These are phyloP conservation scores for Mortierella sp. DNA, from an alignment of 371 early-diverging fungal genomes.

Conservation along the genomic window DNA sequence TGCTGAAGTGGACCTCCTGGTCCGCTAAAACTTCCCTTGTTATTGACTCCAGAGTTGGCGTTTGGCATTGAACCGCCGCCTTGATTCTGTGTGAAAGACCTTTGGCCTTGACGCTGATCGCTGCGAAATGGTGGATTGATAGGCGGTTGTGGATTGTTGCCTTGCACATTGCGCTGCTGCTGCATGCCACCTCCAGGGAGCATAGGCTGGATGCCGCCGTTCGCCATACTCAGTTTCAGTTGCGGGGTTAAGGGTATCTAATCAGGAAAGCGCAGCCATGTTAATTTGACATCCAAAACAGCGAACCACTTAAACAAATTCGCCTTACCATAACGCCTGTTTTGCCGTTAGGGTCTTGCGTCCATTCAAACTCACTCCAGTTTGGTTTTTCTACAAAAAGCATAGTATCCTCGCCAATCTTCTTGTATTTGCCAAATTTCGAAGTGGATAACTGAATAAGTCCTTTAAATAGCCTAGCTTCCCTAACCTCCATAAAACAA, in stretches of 20 bases:
- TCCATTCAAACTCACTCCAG: constrained; percentile 52
- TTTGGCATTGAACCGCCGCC: constrained; percentile 8
- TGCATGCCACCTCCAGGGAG: constrained; percentile 19
- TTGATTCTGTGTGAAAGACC: constrained; percentile 25
- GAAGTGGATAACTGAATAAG: constrained; percentile 32
- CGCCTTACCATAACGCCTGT: constrained; percentile 22
- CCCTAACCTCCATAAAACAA: constrained; percentile 14
- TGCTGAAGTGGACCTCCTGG: constrained; percentile 1
- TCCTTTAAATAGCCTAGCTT: constrained; percentile 34
- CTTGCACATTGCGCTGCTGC: constrained; percentile 23
- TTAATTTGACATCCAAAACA: neutral
- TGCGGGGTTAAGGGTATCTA: constrained; percentile 18
- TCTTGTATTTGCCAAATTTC: constrained; percentile 31
- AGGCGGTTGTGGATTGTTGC: constrained; percentile 17
- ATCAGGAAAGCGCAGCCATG: neutral
- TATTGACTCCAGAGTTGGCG: constrained; percentile 5
- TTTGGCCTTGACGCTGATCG: constrained; percentile 30
- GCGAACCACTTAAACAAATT: neutral
- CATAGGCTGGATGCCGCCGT: constrained; percentile 19
- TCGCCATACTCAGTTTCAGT: constrained; percentile 5
- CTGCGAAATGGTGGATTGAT: constrained; percentile 36
- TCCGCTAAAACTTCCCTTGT: constrained; percentile 10
- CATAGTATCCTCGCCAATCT: constrained; percentile 44
- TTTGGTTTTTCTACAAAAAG: constrained; percentile 35
- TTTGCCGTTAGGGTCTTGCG: constrained; percentile 18